phyloP scores from a whole-genome alignment of 2,329 filamentous ascomycete species.

The Diaporthe ilicicola region DNA sequence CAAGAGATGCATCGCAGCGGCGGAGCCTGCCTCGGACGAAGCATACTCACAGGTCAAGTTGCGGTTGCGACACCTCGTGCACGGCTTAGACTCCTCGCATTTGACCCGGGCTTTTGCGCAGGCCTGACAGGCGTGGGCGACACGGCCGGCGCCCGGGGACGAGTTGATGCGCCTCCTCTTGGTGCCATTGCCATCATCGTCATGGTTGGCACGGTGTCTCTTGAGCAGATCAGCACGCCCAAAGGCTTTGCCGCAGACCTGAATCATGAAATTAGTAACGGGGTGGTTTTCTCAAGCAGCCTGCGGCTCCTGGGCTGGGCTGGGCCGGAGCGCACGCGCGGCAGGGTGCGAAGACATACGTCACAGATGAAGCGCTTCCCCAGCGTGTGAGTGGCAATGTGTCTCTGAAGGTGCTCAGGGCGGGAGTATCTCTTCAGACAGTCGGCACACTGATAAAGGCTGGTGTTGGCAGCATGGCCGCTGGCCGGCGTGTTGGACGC shows the following conservation, averaged over 20 bases:
- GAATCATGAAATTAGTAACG: slow-evolving; percentile 38
- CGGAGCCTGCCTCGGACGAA: slow-evolving; percentile 48
- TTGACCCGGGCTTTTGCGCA: slow-evolving; percentile 63
- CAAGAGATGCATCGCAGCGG: slow-evolving; percentile 53
- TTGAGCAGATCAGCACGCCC: slow-evolving; percentile 62
- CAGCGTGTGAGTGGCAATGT: slow-evolving; percentile 60
- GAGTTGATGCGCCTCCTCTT: slow-evolving; percentile 57
- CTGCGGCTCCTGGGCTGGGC: neutral
- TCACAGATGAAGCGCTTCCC: slow-evolving; percentile 58
- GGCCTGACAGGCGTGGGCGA: slow-evolving; percentile 61
- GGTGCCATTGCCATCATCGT: slow-evolving; percentile 53
- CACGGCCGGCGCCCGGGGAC: slow-evolving; percentile 56
- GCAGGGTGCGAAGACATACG: slow-evolving; percentile 32
- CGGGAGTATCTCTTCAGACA: slow-evolving; percentile 61
- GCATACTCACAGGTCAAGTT: slow-evolving; percentile 55
- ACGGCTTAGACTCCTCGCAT: slow-evolving; percentile 64
- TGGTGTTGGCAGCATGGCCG: slow-evolving; percentile 39
- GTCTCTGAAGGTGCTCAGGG: slow-evolving; percentile 62
- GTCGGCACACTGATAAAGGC: slow-evolving; percentile 58
- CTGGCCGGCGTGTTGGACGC: slow-evolving; percentile 26
- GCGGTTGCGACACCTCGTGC: slow-evolving; percentile 57
- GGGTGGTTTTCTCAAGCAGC: neutral
- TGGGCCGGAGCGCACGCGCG: neutral
- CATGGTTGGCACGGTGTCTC: slow-evolving; percentile 60
- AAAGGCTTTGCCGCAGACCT: slow-evolving; percentile 62